phyloP scores from a whole-genome alignment of 352 stramenopile species.

The Phytophthora syringae region DNA sequence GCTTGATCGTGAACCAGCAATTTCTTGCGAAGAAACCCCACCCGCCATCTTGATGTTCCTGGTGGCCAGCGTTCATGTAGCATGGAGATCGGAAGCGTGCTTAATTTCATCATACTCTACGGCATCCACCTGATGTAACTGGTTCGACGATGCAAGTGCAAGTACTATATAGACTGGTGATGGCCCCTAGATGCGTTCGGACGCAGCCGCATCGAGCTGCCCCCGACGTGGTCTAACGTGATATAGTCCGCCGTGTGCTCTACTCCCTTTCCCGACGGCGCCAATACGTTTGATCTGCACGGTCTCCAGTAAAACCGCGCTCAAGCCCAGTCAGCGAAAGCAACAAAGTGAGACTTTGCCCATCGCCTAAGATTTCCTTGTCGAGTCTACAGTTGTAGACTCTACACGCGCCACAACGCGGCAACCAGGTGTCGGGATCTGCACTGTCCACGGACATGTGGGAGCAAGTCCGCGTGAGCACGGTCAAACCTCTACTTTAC shows the following conservation, averaged over 20 bases:
- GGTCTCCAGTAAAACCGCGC: slow-evolving; percentile 15
- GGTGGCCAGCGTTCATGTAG: slow-evolving; percentile 2
- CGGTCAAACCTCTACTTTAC: slow-evolving; percentile 28
- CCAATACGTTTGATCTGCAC: slow-evolving; percentile 34
- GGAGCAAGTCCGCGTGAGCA: slow-evolving; percentile 6
- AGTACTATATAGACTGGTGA: no score
- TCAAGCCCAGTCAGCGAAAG: slow-evolving; percentile 5
- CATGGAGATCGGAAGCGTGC: background rate
- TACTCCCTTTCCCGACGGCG: slow-evolving; percentile 12
- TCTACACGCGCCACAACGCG: slow-evolving; percentile 10
- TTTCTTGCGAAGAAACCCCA: background rate
- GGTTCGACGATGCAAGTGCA: slow-evolving; percentile 6
- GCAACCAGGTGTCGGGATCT: slow-evolving; percentile 12
- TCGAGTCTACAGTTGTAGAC: slow-evolving; percentile 8
- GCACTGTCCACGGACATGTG: slow-evolving; percentile 27
- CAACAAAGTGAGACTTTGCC: slow-evolving; percentile 23
- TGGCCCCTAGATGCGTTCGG: no score
- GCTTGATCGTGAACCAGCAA: slow-evolving; percentile 3
- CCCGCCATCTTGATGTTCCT: slow-evolving; percentile 14
- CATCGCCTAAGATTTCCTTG: slow-evolving; percentile 16
- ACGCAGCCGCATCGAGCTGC: no score
- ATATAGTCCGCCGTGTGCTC: no score
- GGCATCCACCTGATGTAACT: slow-evolving; percentile 17
- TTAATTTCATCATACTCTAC: background rate
- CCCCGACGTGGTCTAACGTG: no score